A percentile compares a stretch with the other conserved stretches of the same genome.
These are phyloP conservation scores for Trichopus zeylanicus DNA, from an alignment of 116 monocot genomes.

Conservation along the genomic window DNA sequence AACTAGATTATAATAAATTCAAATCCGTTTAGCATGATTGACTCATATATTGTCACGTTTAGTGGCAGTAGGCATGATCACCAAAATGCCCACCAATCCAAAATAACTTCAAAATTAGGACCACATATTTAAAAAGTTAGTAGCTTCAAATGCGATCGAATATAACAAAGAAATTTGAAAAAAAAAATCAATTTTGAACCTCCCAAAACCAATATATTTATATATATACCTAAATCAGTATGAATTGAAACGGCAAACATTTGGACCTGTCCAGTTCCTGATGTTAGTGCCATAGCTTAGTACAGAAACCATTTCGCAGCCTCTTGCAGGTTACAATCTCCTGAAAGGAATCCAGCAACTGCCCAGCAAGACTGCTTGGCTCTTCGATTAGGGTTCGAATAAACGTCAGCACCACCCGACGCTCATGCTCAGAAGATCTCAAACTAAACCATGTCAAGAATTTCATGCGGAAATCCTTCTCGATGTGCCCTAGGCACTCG, in stretches of 20 bases:
- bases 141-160: too few species aligned
- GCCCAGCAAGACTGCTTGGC: slow-evolving; percentile 75
- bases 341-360: slow-evolving; percentile 82
- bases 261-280: background rate
- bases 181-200: background rate
- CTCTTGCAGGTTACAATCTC: slow-evolving; percentile 75
- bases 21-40: too few species aligned
- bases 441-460: slow-evolving; percentile 95
- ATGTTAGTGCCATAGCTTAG: slow-evolving; percentile 6
- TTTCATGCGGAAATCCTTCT: slow-evolving; percentile 82
- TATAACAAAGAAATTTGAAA: background rate
- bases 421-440: slow-evolving; percentile 80
- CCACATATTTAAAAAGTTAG: too few species aligned
- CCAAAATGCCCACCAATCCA: too few species aligned
- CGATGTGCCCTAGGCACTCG: slow-evolving; percentile 75
- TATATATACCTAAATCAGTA: background rate
- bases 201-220: too few species aligned
- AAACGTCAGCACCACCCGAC: slow-evolving; percentile 78
- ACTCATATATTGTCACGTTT: too few species aligned
- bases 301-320: slow-evolving; percentile 50
- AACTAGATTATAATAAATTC: too few species aligned
- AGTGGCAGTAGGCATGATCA: too few species aligned
- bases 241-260: background rate
- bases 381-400: slow-evolving; percentile 80
- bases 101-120: too few species aligned